A percentile compares a stretch with the other conserved stretches of the same genome.
Conservation (phyloP, 2,329 filamentous ascomycete genomes). For the Colletotrichum filicis region DNA sequence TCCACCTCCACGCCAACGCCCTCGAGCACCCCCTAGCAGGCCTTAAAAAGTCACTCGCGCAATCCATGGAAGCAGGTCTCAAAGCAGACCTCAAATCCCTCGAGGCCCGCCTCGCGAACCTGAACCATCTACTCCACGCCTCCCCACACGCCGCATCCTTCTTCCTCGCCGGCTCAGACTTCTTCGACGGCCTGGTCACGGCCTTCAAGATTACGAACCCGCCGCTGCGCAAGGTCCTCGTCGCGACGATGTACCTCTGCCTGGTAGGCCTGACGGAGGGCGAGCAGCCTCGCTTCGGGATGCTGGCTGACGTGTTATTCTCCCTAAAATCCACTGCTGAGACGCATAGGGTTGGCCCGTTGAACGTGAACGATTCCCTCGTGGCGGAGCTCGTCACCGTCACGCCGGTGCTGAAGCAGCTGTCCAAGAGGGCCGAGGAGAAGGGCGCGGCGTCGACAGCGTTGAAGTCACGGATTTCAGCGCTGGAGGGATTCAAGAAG, state of each 20-base stretch:
- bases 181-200: conserved; percentile 78
- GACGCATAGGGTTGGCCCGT: conserved; percentile 65
- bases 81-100: conserved; percentile 64
- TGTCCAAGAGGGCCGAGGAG: conserved; percentile 64
- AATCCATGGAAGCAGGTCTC: conserved; percentile 70
- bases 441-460: conserved; percentile 63
- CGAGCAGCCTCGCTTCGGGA: conserved; percentile 75
- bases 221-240: conserved; percentile 72
- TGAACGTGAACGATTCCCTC: conserved; percentile 75
- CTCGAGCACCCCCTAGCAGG: conserved; percentile 67
- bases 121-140: conserved; percentile 73
- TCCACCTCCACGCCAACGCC: conserved; percentile 58
- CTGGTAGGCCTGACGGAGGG: conserved; percentile 76
- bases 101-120: conserved; percentile 63
- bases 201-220: conserved; percentile 74
- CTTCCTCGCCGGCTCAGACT: conserved; percentile 88
- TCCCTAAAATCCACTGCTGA: conserved; percentile 79
- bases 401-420: conserved; percentile 77
- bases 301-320: conserved; percentile 86
- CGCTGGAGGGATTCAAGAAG: conserved; percentile 70
- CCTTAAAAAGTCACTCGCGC: conserved; percentile 71
- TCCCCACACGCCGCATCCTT: conserved; percentile 68
- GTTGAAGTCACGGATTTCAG: conserved; percentile 69
- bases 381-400: conserved; percentile 83
- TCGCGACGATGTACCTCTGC: conserved; percentile 80